These are phyloP conservation scores for Pyrenopolyporus hunteri DNA, from an alignment of 495 filamentous ascomycete genomes.

Conservation along the genomic window DNA sequence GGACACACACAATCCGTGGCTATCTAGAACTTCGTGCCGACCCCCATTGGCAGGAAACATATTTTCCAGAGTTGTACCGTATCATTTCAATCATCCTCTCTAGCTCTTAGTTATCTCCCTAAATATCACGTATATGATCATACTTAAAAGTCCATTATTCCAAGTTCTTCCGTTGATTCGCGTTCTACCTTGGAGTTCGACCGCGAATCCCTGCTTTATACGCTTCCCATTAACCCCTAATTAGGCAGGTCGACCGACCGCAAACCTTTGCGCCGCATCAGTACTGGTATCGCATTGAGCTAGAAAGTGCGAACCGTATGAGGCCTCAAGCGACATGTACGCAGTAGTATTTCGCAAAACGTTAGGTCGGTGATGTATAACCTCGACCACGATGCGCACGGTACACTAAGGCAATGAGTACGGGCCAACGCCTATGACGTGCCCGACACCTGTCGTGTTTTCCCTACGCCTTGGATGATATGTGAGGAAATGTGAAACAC, in stretches of 20 bases:
- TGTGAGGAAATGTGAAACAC: conserved; percentile 31
- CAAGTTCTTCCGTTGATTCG: conserved; percentile 15
- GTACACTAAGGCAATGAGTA: neutral
- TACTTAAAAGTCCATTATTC: neutral
- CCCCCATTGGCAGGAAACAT: neutral
- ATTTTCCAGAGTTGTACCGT: conserved; percentile 20
- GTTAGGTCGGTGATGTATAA: neutral
- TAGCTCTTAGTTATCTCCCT: neutral
- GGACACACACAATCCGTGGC: neutral
- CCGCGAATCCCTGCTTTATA: conserved; percentile 32
- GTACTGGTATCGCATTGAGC: conserved; percentile 2
- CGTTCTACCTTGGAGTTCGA: conserved; percentile 13
- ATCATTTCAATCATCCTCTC: neutral
- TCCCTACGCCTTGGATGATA: conserved; percentile 19
- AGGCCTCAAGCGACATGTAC: neutral
- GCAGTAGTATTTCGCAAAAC: neutral
- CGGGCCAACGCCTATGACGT: conserved; percentile 22
- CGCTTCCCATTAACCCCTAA: conserved; percentile 26
- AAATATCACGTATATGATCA: conserved; percentile 8
- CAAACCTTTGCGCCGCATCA: neutral
- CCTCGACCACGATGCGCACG: neutral
- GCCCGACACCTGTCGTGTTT: conserved; percentile 3
- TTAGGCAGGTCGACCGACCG: conserved; percentile 17
- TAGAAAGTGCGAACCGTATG: neutral
- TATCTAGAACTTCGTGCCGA: neutral